A percentile compares a stretch with the other conserved stretches of the same genome.
phyloP scores from a whole-genome alignment of 768 basidiomycete species.

The Suillus placidus region DNA sequence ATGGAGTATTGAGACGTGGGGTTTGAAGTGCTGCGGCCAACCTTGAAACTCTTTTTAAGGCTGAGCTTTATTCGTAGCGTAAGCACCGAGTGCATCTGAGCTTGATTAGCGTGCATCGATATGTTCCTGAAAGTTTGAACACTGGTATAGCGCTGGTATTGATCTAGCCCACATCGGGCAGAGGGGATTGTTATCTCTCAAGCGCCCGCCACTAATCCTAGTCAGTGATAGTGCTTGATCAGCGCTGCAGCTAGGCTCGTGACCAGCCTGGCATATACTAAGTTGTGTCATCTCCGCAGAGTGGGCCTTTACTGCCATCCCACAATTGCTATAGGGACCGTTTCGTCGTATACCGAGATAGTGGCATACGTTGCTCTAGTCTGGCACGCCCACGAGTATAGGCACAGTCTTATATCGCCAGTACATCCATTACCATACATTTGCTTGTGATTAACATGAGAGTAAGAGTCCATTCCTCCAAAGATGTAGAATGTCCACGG shows the following conservation, averaged over 20 bases:
- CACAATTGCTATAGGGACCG: neutral
- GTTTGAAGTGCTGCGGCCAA: neutral
- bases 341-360: neutral
- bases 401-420: neutral
- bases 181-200: too few relatives aligned
- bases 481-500: neutral
- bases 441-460: neutral
- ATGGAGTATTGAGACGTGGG: neutral
- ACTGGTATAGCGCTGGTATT: too few relatives aligned
- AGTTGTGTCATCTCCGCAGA: too few relatives aligned
- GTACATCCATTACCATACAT: neutral
- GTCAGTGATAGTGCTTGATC: too few relatives aligned
- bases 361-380: neutral
- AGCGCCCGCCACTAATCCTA: too few relatives aligned
- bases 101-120: neutral
- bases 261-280: too few relatives aligned
- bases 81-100: neutral
- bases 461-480: neutral
- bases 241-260: too few relatives aligned
- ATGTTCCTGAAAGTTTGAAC: neutral
- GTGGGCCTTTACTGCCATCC: neutral
- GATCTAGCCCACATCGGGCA: too few relatives aligned
- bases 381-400: neutral
- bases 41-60: neutral
- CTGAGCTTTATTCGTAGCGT: neutral